These are phyloP conservation scores for Pluteus cervinus DNA, from an alignment of 768 basidiomycete genomes.

Conservation along the genomic window DNA sequence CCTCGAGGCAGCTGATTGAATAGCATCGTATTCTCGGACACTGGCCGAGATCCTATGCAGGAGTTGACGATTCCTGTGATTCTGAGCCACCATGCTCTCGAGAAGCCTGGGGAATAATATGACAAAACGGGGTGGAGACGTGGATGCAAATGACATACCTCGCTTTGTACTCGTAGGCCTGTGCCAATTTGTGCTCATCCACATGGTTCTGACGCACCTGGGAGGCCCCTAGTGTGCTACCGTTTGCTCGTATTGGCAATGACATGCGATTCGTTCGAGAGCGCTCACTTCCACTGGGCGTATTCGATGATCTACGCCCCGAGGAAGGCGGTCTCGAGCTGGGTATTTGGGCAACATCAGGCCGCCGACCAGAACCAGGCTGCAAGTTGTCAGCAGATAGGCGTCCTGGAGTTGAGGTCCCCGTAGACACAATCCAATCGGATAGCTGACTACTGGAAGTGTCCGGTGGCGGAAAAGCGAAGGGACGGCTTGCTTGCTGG, in stretches of 20 bases:
- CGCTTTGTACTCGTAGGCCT: conserved; percentile 55
- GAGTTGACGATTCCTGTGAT: conserved; percentile 62
- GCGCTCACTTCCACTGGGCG: no score
- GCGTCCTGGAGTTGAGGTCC: no score
- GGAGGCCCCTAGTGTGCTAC: conserved; percentile 15
- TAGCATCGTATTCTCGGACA: conserved; percentile 59
- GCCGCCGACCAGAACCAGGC: no score
- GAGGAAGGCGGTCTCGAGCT: no score
- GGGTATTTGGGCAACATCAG: no score
- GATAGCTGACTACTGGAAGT: no score
- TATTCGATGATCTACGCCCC: no score
- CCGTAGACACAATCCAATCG: no score
- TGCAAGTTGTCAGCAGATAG: no score
- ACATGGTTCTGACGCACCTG: conserved; percentile 32
- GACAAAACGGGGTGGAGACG: conserved; percentile 5
- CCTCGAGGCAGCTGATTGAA: conserved; percentile 46
- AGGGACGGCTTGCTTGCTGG: no score
- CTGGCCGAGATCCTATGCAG: conserved; percentile 58
- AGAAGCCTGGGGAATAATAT: conserved; percentile 40
- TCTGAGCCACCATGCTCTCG: conserved; percentile 52
- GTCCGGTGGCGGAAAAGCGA: no score
- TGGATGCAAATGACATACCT: conserved; percentile 30
- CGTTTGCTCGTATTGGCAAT: conserved; percentile 20
- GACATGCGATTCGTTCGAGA: no score
- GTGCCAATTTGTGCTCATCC: conserved; percentile 41